Base-by-base conservation (phyloP, 2,329 filamentous ascomycete species). In the Teratosphaeria zuluensis region DNA sequence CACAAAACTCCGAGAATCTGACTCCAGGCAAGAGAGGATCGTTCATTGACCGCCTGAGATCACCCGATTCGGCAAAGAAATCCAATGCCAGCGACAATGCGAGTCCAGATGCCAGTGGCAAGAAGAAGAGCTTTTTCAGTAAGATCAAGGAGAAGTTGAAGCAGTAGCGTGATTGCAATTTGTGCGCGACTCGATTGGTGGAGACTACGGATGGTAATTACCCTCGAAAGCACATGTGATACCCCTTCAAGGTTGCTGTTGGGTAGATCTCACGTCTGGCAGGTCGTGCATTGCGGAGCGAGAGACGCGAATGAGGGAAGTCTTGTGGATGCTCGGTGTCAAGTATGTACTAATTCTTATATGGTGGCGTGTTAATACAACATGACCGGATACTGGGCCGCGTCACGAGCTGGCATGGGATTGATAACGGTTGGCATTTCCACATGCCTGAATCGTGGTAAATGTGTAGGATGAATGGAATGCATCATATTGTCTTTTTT, bases 121-220 rank as follows among this genome's bases (percentile, higher is more conserved):
- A 76, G 69, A 78, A 77, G 72, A 73, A 77, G 67, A 73, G 73
- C 57, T 72, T 79, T 66, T 78, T 79, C 60, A 74, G 74, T 63
- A 77, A 75, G 70, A 62, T 80, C 61, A 78, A 79, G 74, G 76
- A 78, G 59, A 78, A 77, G 73, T 69, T 80, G 61, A 68, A 67
- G 58, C 55, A 58, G 19, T 48, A 48, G 42, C 42, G 42, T 21
- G n/a, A 21, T 11, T 7, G 9, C 16, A n/a, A 9, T 21, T 19
- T 19, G 35, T n/a, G 19, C 42, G 19, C 42, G 42, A n/a, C 21
- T n/a, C 16, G 42, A 21, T 7, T 8, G 33, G 8, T 35, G 42
- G 42, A 48, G 42, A 48, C 42, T 48, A 48, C n/a, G 19, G 42
- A 48, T 11, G 42, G 42, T 14, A 42, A 42, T 42, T 14, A 5